Evolutionary conservation across 1,284 basidiomycete species (phyloP), one percentile per base, ranked within the genome.

Genomic region (Cutaneotrichosporon mucoides): DNA sequence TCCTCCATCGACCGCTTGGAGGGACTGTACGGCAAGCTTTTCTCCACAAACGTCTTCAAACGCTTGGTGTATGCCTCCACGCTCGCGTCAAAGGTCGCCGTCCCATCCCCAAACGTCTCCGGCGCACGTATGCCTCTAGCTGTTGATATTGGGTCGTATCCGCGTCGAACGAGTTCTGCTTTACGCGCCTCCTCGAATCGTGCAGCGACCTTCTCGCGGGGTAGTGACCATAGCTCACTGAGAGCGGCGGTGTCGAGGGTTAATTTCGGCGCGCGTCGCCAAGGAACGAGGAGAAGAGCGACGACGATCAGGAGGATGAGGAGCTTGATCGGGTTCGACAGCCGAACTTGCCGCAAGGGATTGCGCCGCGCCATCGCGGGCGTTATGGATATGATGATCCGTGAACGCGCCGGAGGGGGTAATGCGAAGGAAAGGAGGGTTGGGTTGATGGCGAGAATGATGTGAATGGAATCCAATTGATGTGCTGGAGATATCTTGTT

Each of bases 31-130:
- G 34, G 15, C 24, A 68, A 53, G 7, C 51, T 56, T 5, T 12
- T 47, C 24, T 45, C 44, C 9, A 66, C 60, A 53, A 68, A 68
- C 15, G 12, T 12, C 11, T 47, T 37, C 24, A 70, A 57, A 1
- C 68, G 60, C 6, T 50, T 35, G 6, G 65, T 53, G 47, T 70
- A 70, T 9, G 40, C 50, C 4, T 63, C 60, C 15, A 60, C 41
- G 15, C 57, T 52, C 8, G 65, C 55, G 44, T 58, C 45, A 8
- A 69, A 57, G 2, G 57, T 50, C 11, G 50, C 43, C 7, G 51
- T 38, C 4, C 61, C 60, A 5, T 60, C 57, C 0, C 52, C 46
- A 1, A 55, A 38, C n/a, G 24, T 47, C 5, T 45, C 16, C 1
- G 58, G 61, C 3, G 53, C 50, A 9, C 60, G 37, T 3, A 61